Conservation (phyloP, 192 early-diverging fungal genomes). For the Umbelopsis sp. region DNA sequence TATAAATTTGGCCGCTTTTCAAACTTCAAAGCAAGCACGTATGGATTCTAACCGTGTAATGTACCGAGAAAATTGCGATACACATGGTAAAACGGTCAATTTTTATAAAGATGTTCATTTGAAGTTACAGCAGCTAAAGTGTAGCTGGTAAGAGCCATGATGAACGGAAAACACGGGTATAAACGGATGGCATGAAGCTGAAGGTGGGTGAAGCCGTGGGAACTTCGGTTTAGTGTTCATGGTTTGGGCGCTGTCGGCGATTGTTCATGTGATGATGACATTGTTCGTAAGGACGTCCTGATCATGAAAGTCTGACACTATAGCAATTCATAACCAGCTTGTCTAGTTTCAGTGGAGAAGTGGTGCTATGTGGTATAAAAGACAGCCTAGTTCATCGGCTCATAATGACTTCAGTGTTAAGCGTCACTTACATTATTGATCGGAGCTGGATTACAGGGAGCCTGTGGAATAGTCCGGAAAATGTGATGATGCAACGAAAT, state of each 20-base stretch:
- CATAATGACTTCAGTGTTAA: constrained; percentile 14
- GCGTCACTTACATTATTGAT: background rate
- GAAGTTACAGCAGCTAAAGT: too few species aligned
- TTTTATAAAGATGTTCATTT: too few species aligned
- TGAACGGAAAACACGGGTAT: background rate
- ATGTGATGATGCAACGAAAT: constrained; percentile 10
- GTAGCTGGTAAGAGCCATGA: background rate
- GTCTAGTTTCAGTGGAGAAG: too few species aligned
- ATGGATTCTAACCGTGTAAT: too few species aligned
- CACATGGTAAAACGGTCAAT: too few species aligned
- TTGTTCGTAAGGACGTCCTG: background rate
- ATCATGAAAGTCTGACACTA: background rate
- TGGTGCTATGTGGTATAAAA: background rate
- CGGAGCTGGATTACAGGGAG: background rate
- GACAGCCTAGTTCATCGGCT: background rate
- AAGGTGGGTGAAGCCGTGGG: background rate
- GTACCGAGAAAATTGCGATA: too few species aligned
- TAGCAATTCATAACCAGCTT: too few species aligned
- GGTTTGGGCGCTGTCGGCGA: background rate
- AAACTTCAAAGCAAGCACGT: too few species aligned
- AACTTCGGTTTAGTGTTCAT: background rate
- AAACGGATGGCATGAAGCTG: background rate
- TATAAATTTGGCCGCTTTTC: too few species aligned
- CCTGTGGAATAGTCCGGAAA: background rate
- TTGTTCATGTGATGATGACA: constrained; percentile 1